Base-by-base conservation (phyloP, 352 stramenopile species). In the Pythium myriotylum region DNA sequence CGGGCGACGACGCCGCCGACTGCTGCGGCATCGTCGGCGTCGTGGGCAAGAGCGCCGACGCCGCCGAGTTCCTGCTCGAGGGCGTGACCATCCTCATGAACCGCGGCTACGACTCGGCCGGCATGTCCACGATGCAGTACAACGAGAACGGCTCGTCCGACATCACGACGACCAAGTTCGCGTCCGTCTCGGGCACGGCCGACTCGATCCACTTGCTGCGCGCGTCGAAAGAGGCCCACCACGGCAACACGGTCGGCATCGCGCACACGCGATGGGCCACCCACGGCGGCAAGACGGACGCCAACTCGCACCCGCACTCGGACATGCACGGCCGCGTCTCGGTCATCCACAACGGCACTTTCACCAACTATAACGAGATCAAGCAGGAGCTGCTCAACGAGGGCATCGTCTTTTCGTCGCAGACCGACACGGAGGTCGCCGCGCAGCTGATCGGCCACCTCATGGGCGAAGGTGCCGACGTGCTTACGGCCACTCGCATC, bases 231-330 rank as follows among this genome's bases (percentile, higher is more conserved):
- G 65, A 68, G 23, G 65, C 81, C 35, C 88, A 97, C 67, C 65
- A 70, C 4, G 81, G 91, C 54, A 97, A 99, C 80, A 84, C 79
- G 9, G 76, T 98, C 16, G 97, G 97, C 43, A 99, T 99, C 67
- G 97, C 96, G 27, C 97, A 99, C 80, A 99, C 97, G n/a, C 96
- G 97, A 12, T 99, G 97, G 97, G 97, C 97, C 13, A 99, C 97
- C 9, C 97, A 99, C 73, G 97, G 97, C 43, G 75, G 86, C 49
- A 99, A 99, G 73, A 99, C 96, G 7, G 97, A 99, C 81, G 83
- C 86, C 58, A 99, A 99, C 87, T 97, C 97, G 23, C 97, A 99
- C 74, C 97, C 97, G 35, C 97, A 99, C 77, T 93, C 73, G 50
- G 96, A 99, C 81, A 93, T 87, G 55, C 87, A 97, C 53, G 84